Evolutionary conservation across 192 early-diverging fungal genomes (phyloP), one percentile per base, ranked within the genome.

Genomic region (Backusella mclennaniae): DNA sequence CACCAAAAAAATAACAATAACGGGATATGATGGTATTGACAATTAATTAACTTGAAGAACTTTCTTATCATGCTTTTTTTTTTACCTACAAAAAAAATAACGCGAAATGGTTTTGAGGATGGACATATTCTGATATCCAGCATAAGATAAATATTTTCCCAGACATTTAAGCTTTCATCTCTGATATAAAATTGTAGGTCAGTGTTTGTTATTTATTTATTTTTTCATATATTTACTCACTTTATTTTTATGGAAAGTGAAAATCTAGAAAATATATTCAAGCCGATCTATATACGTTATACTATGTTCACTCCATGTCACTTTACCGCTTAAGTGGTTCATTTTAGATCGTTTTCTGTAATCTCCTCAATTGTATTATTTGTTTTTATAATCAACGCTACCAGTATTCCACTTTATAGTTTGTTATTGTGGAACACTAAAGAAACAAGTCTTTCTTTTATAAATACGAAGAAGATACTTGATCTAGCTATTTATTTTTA

Each of bases 371-470:
- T 6, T 1, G 17, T 7, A 19, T 49, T 49, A 19, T 49, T 49
- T 49, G 46, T 49, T 49, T 49, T 49, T 49, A 49, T 49, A 49
- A 17, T n/a, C 15, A 19, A 19, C 19, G 5, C 19, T 49, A 19
- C 6, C 46, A 19, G 0, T n/a, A 49, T 44, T n/a, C n/a, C 23
- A 6, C 52, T 53, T 53, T 59, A 59, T 26, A 59, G 56, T 59
- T 59, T 59, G 56, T 59, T 59, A 59, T 59, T 59, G 56, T 59
- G 56, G 56, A 59, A 59, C 56, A 59, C 21, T 8, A 29, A 59
- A 26, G 19, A 49, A 49, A 4, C 11, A 49, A 49, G 46, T 0
- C 46, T 49, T 49, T 49, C 14, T 44, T 49, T 49, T 49, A 44
- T 44, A 49, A 17, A 49, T 1, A 49, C 1, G 46, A 29, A 59